phyloP scores from a whole-genome alignment of 257 asterid species.

The Solanum rostratum region DNA sequence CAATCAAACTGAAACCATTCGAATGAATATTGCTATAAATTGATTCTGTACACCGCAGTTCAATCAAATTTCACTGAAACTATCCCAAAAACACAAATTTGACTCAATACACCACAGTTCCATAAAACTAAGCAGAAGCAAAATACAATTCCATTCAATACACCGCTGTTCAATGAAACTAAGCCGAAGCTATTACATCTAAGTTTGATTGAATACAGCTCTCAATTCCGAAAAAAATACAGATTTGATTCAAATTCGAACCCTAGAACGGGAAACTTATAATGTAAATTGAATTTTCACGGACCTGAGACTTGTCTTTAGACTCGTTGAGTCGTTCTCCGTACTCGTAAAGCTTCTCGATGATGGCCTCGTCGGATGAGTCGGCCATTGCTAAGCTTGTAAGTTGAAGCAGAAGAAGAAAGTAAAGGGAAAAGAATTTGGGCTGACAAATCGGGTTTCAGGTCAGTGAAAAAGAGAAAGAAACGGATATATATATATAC shows the following conservation, averaged over 20 bases:
- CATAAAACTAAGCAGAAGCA: not conserved
- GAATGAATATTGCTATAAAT: not conserved
- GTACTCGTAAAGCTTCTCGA: constrained; percentile 82
- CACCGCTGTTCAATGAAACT: not conserved
- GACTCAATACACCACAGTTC: not conserved
- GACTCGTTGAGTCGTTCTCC: constrained; percentile 74
- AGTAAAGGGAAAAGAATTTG: not conserved
- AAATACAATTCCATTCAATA: too few species aligned
- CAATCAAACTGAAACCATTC: not conserved
- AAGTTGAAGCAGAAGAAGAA: not conserved
- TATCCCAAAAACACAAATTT: not conserved
- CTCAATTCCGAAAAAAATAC: not conserved
- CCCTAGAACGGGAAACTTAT: constrained; percentile 13
- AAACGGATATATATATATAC: not conserved
- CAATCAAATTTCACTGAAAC: not conserved
- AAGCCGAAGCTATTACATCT: not conserved
- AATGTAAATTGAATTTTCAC: not conserved
- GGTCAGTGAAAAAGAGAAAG: not conserved
- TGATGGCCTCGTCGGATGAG: constrained; percentile 40
- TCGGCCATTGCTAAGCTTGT: constrained; percentile 25
- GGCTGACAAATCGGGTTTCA: not conserved
- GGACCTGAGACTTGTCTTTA: constrained; percentile 86
- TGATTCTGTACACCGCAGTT: not conserved
- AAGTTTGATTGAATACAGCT: not conserved
- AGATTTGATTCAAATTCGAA: not conserved